Evolutionary conservation across 371 early-diverging fungal genomes (phyloP), one percentile per base, ranked within the genome.

Genomic region (Circinella umbellata): DNA sequence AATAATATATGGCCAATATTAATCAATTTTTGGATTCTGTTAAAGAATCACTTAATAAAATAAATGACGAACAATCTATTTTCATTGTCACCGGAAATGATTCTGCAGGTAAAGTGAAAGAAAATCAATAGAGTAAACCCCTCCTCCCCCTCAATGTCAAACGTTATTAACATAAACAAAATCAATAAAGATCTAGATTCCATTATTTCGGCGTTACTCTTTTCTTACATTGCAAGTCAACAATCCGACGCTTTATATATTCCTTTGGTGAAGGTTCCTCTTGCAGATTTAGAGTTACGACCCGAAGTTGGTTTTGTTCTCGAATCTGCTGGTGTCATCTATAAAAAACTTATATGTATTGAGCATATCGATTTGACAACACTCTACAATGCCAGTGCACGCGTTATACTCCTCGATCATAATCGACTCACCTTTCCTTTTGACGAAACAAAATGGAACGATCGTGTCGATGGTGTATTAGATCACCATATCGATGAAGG

Each of bases 401-500:
- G 73, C 11, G 47, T 84, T 3, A 53, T 87, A 36, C 74, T 92
- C 27, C 82, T 89, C 20, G 93, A 92, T 61, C 91, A 91, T 60
- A 93, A 93, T 69, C 73, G 74, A 8, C 71, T 90, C 15, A 77
- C 90, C 0, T 73, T 75, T 15, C 80, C 86, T 3, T 80, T 90
- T 38, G 53, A 67, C 55, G 51, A 54, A 0, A 47, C 54, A 34
- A 62, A 61, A 57, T 78, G 73, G 69, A 10, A 46, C 3, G 55
- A 73, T 20, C 73, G 70, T 14, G 88, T 94, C 7, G 69, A 73
- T 1, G 90, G 89, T 7, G 74, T 94, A 11, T 49, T 93, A 11
- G 95, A 94, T 75, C 95, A 94, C 69, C 95, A 94, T 69, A 77
- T 70, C 2, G 93, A 94, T 72, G 90, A 89, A 63, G 72, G 72